Evolutionary conservation across 2,329 filamentous ascomycete species (phyloP), one percentile per base, ranked within the genome.

Genomic region (Myotisia sp.): DNA sequence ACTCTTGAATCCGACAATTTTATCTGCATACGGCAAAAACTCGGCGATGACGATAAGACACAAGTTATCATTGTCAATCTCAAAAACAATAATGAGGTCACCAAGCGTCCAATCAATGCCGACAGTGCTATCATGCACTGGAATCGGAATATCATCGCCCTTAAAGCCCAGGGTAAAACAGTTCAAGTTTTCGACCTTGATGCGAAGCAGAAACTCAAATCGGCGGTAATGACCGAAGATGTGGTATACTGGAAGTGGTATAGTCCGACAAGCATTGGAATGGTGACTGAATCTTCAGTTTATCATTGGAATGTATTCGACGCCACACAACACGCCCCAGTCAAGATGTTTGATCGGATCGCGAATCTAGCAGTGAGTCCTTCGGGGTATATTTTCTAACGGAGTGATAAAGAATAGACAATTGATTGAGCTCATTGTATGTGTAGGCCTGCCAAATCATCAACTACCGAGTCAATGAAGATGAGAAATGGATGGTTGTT

Each of bases 121-220:
- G 90, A 98, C 65, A 95, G 86, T 74, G 90, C 92, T 51, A 93
- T 98, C 58, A 95, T 98, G 90, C 90, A 98, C 73, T 93, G 84
- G 83, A 79, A 72, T 49, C 82, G 79, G 58, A 84, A 93, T 60
- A 83, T 98, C 58, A 95, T 98, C 53, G 90, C 92, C 43, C 73
- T 98, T 47, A 93, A 92, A 65, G 87, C 90, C 31, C 84, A 94
- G 59, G 80, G 79, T 44, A 74, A 85, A 55, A 98, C 90, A 46
- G 73, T 98, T 42, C 92, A 98, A 66, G 92, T 98, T 58, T 98
- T 98, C 63, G 87, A 98, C 59, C 72, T 98, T 40, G 77, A 76
- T 49, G 74, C 79, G 50, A 98, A 95, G 68, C 74, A 79, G 60
- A 95, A 94, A 70, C 72, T 98, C 52, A 95, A 95, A 71, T 93